phyloP scores from a whole-genome alignment of 73 alveolate genomes.

The Tetrahymena borealis region DNA sequence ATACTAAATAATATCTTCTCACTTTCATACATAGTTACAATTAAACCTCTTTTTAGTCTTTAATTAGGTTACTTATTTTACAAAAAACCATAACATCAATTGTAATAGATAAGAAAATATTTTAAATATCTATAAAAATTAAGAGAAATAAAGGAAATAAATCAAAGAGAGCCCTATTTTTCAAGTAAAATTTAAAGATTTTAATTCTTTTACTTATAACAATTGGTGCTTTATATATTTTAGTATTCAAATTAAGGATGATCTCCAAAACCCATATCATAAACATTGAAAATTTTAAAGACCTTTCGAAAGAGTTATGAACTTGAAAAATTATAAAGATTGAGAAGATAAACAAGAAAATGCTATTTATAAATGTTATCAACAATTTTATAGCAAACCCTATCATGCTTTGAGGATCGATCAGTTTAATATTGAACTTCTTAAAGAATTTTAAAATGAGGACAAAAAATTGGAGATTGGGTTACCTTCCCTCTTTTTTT shows the following conservation, averaged over 20 bases:
- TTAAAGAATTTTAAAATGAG: background rate
- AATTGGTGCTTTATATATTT: background rate
- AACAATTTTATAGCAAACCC: background rate
- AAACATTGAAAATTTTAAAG: background rate
- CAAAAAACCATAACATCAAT: background rate
- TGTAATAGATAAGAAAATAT: background rate
- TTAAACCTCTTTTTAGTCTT: background rate
- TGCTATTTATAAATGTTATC: background rate
- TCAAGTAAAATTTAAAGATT: background rate
- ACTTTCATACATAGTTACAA: background rate
- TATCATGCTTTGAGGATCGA: background rate
- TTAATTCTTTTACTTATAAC: background rate
- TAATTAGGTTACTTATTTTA: background rate
- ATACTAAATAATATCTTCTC: background rate
- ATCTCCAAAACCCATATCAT: background rate
- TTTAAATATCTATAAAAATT: too few relatives aligned
- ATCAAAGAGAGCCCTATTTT: background rate
- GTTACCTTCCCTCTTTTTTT: too few relatives aligned
- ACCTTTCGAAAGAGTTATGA: background rate
- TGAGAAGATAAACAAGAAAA: background rate
- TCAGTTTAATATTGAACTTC: background rate
- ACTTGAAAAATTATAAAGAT: background rate
- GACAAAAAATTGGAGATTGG: background rate
- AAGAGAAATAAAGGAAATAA: background rate
- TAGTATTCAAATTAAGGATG: background rate